Percentiles rank a stretch among this genome's conserved stretches.
phyloP scores from a whole-genome alignment of 2,329 filamentous ascomycete genomes.

The Annulohypoxylon truncatum region DNA sequence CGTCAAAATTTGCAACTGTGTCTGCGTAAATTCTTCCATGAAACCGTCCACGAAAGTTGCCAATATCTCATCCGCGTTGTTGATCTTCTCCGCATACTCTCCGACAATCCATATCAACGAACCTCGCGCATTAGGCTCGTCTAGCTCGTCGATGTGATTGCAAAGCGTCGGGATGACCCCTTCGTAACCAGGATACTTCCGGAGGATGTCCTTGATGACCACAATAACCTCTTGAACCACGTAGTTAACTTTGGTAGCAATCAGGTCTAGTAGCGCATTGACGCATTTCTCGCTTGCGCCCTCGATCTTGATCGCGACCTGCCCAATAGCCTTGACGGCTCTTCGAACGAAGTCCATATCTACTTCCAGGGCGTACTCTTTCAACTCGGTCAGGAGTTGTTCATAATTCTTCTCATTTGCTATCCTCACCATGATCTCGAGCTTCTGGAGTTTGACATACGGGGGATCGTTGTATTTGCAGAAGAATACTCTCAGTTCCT shows the following conservation, averaged over 20 bases:
- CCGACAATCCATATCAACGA: slow-evolving; percentile 99
- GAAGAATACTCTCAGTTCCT: slow-evolving; percentile 98
- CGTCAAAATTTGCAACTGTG: slow-evolving; percentile 97
- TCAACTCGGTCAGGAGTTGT: slow-evolving; percentile 91
- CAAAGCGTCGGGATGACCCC: slow-evolving; percentile 97
- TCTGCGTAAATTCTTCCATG: slow-evolving; percentile 97
- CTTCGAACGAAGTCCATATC: slow-evolving; percentile 99
- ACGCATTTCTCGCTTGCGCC: slow-evolving; percentile 95
- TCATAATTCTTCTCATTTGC: slow-evolving; percentile 97
- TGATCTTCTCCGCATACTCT: slow-evolving; percentile 99
- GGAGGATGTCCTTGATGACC: slow-evolving; percentile 98
- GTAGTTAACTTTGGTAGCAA: slow-evolving; percentile 98
- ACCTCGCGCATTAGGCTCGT: slow-evolving; percentile 90
- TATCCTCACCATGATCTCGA: slow-evolving; percentile 99
- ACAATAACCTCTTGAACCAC: slow-evolving; percentile 98
- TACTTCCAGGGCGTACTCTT: slow-evolving; percentile 97
- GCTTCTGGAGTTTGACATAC: slow-evolving; percentile 96
- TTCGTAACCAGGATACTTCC: slow-evolving; percentile 97
- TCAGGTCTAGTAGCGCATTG: slow-evolving; percentile 90
- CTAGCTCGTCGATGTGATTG: slow-evolving; percentile 95
- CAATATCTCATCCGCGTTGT: slow-evolving; percentile 95
- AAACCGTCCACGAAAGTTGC: slow-evolving; percentile 92
- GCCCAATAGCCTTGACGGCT: slow-evolving; percentile 94
- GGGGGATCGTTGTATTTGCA: slow-evolving; percentile 99
- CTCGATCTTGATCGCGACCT: slow-evolving; percentile 99